Conservation (phyloP, 2,329 filamentous ascomycete genomes). For the Onygenales sp. region DNA sequence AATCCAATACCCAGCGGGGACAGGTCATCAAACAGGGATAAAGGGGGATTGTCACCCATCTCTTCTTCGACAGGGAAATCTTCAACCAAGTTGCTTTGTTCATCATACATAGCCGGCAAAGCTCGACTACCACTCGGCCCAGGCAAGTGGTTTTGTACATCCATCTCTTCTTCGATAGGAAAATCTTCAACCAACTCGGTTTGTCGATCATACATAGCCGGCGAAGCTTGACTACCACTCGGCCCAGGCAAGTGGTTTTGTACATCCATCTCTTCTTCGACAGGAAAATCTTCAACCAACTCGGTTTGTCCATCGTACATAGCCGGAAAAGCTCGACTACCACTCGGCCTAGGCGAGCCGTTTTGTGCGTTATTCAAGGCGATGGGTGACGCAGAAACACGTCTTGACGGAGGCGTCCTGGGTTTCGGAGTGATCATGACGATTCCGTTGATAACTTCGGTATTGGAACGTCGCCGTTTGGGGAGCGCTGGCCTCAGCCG, state of each 20-base stretch:
- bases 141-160: not conserved
- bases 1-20: not conserved
- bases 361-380: not conserved
- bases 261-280: not conserved
- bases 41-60: not conserved
- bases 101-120: not conserved
- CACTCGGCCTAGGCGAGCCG: not conserved
- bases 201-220: not conserved
- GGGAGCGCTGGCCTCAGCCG: not conserved
- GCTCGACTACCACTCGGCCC: not conserved
- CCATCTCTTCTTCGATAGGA: not conserved
- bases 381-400: not conserved
- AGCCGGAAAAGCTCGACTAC: not conserved
- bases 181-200: not conserved
- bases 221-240: not conserved
- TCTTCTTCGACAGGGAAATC: not conserved
- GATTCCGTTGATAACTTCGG: not conserved
- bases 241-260: not conserved
- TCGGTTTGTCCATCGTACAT: not conserved
- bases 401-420: not conserved
- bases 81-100: not conserved
- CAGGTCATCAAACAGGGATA: not conserved
- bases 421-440: not conserved
- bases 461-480: not conserved
- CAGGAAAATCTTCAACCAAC: not conserved